Evolutionary conservation across 805 yeast species (phyloP).

Genomic region (Cephaloascus fragrans): DNA sequence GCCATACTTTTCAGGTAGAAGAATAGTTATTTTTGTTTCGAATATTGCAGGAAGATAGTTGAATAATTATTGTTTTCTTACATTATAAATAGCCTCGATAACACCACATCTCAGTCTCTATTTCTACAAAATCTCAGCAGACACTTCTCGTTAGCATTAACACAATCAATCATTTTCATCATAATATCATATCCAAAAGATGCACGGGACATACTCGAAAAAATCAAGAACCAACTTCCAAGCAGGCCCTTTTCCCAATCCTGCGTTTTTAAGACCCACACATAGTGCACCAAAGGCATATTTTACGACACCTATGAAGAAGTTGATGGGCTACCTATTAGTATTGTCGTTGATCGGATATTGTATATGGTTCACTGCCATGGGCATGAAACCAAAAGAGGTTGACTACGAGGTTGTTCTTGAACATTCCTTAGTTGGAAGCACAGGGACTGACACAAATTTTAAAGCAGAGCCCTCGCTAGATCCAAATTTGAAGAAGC

Average conservation of each 20-base stretch:
- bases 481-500: too few relatives aligned
- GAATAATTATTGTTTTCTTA: too few relatives aligned
- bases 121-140: too few relatives aligned
- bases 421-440: too few relatives aligned
- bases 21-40: too few relatives aligned
- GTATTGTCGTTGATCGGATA: background rate
- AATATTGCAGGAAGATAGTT: too few relatives aligned
- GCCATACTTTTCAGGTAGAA: too few relatives aligned
- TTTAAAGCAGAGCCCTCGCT: background rate
- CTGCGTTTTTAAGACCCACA: background rate
- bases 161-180: too few relatives aligned
- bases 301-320: constrained; percentile 1
- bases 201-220: background rate
- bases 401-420: background rate
- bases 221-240: background rate
- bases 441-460: background rate
- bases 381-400: background rate
- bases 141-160: too few relatives aligned
- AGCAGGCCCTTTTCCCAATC: background rate
- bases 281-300: background rate
- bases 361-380: background rate
- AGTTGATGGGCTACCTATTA: background rate
- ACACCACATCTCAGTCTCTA: too few relatives aligned
- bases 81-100: too few relatives aligned
- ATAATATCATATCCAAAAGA: background rate